Evolutionary conservation across 495 filamentous ascomycete genomes (phyloP).

Genomic region (Gamarada debralockiae): DNA sequence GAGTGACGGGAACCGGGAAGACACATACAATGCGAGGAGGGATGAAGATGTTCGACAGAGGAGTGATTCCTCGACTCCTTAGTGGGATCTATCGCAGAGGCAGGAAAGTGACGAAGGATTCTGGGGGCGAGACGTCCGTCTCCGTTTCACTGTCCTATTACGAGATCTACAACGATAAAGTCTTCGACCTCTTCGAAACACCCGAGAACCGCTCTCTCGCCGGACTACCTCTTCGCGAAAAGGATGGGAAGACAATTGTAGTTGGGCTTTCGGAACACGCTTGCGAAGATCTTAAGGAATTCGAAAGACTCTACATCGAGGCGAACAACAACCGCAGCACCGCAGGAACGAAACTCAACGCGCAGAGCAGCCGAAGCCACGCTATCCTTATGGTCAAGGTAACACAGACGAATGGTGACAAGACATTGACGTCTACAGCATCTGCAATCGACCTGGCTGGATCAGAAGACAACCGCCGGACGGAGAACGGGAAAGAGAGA

Average conservation of each 20-base stretch:
- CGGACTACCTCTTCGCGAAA: constrained; percentile 84
- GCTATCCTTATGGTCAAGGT: constrained; percentile 91
- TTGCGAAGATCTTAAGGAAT: constrained; percentile 85
- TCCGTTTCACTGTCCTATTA: constrained; percentile 87
- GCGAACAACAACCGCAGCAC: constrained; percentile 91
- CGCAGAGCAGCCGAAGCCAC: constrained; percentile 89
- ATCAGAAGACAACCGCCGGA: constrained; percentile 92
- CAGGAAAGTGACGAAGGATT: constrained; percentile 85
- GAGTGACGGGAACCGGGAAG: constrained; percentile 93
- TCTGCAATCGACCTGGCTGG: constrained; percentile 96
- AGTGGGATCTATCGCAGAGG: constrained; percentile 81
- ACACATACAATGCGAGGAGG: constrained; percentile 98
- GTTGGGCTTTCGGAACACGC: constrained; percentile 85
- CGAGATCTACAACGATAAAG: constrained; percentile 97
- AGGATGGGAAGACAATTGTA: constrained; percentile 87
- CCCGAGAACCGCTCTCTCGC: constrained; percentile 85
- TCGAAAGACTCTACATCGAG: constrained; percentile 88
- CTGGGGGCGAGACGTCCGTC: constrained; percentile 67
- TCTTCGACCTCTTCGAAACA: constrained; percentile 88
- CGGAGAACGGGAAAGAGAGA: constrained; percentile 90
- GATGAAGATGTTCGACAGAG: constrained; percentile 81
- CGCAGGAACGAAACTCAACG: constrained; percentile 92
- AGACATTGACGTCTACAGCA: constrained; percentile 72
- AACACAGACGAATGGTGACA: constrained; percentile 65
- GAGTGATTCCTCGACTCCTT: constrained; percentile 85